Base-by-base conservation (phyloP, 345 rosid species). In the Arabis hirsuta region DNA sequence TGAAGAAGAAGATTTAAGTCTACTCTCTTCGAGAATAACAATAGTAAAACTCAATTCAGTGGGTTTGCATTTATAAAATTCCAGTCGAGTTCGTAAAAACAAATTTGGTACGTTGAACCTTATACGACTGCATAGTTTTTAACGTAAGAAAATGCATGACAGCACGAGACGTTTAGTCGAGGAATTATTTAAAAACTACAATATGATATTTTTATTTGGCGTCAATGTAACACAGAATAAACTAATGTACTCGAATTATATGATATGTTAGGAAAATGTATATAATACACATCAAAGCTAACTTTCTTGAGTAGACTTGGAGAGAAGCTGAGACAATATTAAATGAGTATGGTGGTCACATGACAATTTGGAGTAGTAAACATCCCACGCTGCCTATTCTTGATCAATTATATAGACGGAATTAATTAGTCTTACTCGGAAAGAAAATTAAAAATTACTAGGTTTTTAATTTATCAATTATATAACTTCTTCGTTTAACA, bases 41-140 rank as follows among this genome's bases (percentile, higher is more conserved):
- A 36, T 36, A 36, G 10, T 11, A 36, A 36, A 36, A 0, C 9
- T 36, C 41, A 14, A 14, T 9, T 29, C 7, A 7, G 12, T 19
- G 55, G 32, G 32, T 6, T 12, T 20, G 71, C 62, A 50, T 60
- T 60, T 60, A 60, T 50, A 44, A 39, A 59, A 51, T 41, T 19
- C 9, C 7, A 29, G 54, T 52, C n/a, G 22, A 41, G 50, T 36
- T 46, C 27, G 65, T 55, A 26, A 47, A 43, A 44, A 64, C 47
- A 56, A 55, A 27, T 53, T 46, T 45, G 71, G 65, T 65, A 47
- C 65, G 12, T 65, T 73, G 77, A 73, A 73, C 65, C 71, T 72
- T 53, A 43, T 34, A 72, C 62, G 43, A 62, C 38, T 72, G 24
- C 55, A 62, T 41, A 56, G 50, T 16, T 47, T 55, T 31, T 36